Evolutionary conservation across 768 basidiomycete genomes (phyloP), one percentile per base, ranked within the genome.

Genomic region (Collybiopsis confluens): DNA sequence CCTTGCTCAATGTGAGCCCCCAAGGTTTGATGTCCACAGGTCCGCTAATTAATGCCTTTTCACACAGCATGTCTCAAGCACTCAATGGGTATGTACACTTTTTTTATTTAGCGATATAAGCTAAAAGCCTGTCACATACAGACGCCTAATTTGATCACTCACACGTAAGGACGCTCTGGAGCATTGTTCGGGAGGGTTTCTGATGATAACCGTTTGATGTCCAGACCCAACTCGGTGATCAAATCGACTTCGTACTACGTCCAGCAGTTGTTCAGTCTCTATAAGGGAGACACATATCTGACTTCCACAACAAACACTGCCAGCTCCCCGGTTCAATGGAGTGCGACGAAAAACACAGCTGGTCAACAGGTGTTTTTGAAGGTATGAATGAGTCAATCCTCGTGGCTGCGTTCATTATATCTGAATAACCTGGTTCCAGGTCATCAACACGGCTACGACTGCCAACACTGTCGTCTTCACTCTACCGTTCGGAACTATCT

Each of bases 241-340:
- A 73, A 66, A n/a, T 85, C 84, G 2, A 82, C 83, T 0, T 82
- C 80, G 52, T 87, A 75, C 67, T 81, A 82, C 54, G 76, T 76
- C 1, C 84, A 86, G 15, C 56, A 87, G 85, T 71, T 88, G 27
- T 87, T 86, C 70, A 80, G 82, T 53, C 57, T 74, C 20, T 82
- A 86, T 63, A 69, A 77, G 30, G 86, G 86, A 5, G 80, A 84
- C 37, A 74, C 76, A 58, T 86, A 84, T 59, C 63, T 87, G 1
- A 80, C 84, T 2, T 85, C 80, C 61, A 86, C 83, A 0, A 71
- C 83, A 0, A 84, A 84, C 1, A 66, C 54, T 26, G 50, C 58
- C 1, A 62, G 58, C 3, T 81, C 80, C 9, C 78, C 80, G 0
- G 62, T 84, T 1, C 76, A 81, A 64, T 88, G 86, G 86, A 84